Conservation (phyloP, 495 filamentous ascomycete genomes). For the Parathielavia appendiculata region DNA sequence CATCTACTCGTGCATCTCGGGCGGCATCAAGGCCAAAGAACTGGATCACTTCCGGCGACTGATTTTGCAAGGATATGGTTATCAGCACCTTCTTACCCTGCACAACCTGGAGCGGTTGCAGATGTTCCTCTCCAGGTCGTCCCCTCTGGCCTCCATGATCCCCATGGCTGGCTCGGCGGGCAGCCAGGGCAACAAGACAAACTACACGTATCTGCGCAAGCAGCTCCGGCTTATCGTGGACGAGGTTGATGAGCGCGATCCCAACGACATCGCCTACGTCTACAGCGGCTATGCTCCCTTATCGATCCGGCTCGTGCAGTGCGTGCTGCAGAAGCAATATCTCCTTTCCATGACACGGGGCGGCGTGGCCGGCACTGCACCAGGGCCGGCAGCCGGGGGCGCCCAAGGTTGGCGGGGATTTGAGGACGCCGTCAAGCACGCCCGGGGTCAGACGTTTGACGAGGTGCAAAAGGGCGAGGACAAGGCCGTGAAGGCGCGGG, state of each 20-base stretch:
- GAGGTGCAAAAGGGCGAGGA: conserved; percentile 91
- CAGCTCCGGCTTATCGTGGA: conserved; percentile 85
- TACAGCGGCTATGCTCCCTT: conserved; percentile 96
- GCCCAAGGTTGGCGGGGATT: conserved; percentile 86
- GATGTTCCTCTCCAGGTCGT: conserved; percentile 66
- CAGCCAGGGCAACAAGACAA: conserved; percentile 66
- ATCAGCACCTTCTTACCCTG: conserved; percentile 88
- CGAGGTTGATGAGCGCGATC: conserved; percentile 95
- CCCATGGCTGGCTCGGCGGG: conserved; percentile 53
- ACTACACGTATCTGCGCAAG: conserved; percentile 83
- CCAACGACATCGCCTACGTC: conserved; percentile 92
- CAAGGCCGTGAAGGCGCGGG: conserved; percentile 82
- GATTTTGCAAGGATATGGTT: conserved; percentile 87
- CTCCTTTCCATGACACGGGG: conserved; percentile 64
- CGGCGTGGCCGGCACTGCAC: conserved; percentile 42
- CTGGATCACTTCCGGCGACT: conserved; percentile 83
- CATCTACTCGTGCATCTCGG: conserved; percentile 83
- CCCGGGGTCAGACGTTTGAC: conserved; percentile 81
- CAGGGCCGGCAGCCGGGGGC: conserved; percentile 49
- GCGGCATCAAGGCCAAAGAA: conserved; percentile 80
- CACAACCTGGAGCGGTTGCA: conserved; percentile 86
- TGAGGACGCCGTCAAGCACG: conserved; percentile 81
- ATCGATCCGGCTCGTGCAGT: conserved; percentile 91
- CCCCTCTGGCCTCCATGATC: conserved; percentile 65
- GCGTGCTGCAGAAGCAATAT: conserved; percentile 83